These are phyloP conservation scores for Cyclotella baltica DNA, from an alignment of 108 stramenopile species.

Conservation along the genomic window DNA sequence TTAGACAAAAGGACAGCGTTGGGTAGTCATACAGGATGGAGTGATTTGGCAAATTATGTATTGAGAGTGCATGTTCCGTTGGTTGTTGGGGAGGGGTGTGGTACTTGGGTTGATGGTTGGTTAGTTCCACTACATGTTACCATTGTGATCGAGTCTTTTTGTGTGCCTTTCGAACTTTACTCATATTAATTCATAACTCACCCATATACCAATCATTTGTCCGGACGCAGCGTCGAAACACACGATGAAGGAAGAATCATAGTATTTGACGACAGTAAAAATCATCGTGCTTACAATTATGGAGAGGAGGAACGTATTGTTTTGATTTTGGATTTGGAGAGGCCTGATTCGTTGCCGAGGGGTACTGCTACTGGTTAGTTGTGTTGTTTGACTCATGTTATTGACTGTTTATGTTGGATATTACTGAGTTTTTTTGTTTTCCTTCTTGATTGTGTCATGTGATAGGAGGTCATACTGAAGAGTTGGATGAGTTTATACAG, in stretches of 20 bases:
- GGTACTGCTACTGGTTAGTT: constrained; percentile 81
- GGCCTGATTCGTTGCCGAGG: constrained; percentile 76
- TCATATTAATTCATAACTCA: no score
- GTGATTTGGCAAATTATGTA: constrained; percentile 96
- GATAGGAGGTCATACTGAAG: constrained; percentile 92
- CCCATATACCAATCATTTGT: no score
- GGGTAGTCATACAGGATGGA: constrained; percentile 95
- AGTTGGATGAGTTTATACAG: constrained; percentile 91
- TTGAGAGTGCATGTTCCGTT: constrained; percentile 92
- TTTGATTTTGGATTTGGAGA: constrained; percentile 92
- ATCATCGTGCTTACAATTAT: constrained; percentile 95
- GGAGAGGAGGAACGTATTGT: constrained; percentile 82
- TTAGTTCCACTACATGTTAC: no score
- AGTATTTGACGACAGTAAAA: constrained; percentile 95
- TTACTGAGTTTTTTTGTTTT: no score
- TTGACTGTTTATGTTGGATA: no score
- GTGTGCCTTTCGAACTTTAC: no score
- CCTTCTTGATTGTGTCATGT: neutral
- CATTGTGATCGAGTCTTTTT: no score
- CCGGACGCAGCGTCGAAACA: constrained; percentile 57
- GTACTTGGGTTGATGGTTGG: constrained; percentile 96
- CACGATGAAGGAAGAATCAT: constrained; percentile 84
- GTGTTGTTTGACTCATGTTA: no score
- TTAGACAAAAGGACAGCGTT: constrained; percentile 87
- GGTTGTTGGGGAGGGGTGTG: constrained; percentile 82